Evolutionary conservation across 2,329 filamentous ascomycete genomes (phyloP), one percentile per base, ranked within the genome.

Genomic region (Westerdykella aurantiaca): DNA sequence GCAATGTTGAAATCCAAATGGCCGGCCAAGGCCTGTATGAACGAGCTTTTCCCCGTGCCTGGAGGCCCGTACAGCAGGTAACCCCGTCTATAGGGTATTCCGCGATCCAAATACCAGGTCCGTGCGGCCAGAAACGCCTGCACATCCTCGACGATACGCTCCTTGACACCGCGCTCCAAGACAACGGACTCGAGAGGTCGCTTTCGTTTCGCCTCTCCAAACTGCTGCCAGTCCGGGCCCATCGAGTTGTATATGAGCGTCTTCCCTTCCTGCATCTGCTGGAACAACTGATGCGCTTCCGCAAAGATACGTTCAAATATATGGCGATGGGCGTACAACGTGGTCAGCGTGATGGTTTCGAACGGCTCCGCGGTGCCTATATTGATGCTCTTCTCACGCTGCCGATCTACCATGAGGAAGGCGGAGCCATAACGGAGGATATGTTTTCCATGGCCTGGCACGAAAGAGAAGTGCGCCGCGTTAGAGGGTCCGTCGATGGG

Each of bases 1-100:
- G 90, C 89, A 55, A 96, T 93, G 56, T 87, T 87, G 66, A 91
- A 95, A 63, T 95, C 88, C 44, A 96, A 70, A 60, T 93, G 83
- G n/a, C 89, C 91, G 0, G 93, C 93, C 34, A 98, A 72, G 0
- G 93, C 90, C 67, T 96, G 89, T 50, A 98, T 96, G 56, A 98
- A 97, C 0, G 88, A 95, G 48, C 86, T 96, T 72, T 95, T 97
- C 31, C 88, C 94, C 34, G 86, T 95, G 0, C 90, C 90, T 0
- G 90, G 90, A 4, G 90, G 89, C 0, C 90, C 90, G 58, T 93
- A 88, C 0, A 96, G 77, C 6, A 96, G 76, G 61, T 96, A 96
- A 0, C 90, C 91, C 44, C 90, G 76, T 14, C 90, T 81, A 60
- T 96, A 96, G 0, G 91, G 91, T 51, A 96, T 95, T 2, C 90